Base-by-base conservation (phyloP, 768 basidiomycete genomes). In the Porphyrellus cyaneotinctus region DNA sequence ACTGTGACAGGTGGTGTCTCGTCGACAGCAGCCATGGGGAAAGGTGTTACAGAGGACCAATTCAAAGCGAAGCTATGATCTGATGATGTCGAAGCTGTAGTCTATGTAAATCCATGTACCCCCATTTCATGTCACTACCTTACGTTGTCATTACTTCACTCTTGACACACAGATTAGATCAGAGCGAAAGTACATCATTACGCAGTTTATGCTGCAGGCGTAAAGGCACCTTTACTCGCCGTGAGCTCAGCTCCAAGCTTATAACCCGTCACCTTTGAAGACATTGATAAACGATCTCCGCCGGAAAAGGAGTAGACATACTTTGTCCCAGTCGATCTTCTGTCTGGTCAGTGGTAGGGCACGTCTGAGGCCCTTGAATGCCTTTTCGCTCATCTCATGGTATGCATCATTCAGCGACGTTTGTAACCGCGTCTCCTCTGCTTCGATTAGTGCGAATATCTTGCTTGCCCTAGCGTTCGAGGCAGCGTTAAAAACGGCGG, bases 1-100 rank as follows among this genome's bases (percentile, higher is more conserved):
- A 95, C 95, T 8, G 91, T 97, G 50, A 99, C 97, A 32, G 97
- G 97, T 23, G 97, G 97, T 53, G 82, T 99, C 56, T 95, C 92
- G 33, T 94, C 92, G 43, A 98, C 95, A 11, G 82, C 95, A n/a
- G 95, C 97, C n/a, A 98, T 98, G 95, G 97, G 95, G 45, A 84
- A 85, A 61, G 95, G 95, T 51, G 93, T 95, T 28, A 97, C 94
- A 0, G 94, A 97, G 74, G 72, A 84, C 33, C 94, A 95, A 70
- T 97, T 95, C 73, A 64, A 60, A 54, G 43, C 72, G 31, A 82
- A 76, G 62, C 62, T 82, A 56, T 82, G 61, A 73, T 44, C 18
- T 36, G 41, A 42, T 9, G 24, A 43, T 5, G 30, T 17, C n/a
- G 37, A 35, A 11, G n/a, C 17, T 17, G 23, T 39, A 45, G 51